A percentile compares a stretch with the other conserved stretches of the same genome.
phyloP scores from a whole-genome alignment of 495 filamentous ascomycete genomes.

The Daldinia grandis region DNA sequence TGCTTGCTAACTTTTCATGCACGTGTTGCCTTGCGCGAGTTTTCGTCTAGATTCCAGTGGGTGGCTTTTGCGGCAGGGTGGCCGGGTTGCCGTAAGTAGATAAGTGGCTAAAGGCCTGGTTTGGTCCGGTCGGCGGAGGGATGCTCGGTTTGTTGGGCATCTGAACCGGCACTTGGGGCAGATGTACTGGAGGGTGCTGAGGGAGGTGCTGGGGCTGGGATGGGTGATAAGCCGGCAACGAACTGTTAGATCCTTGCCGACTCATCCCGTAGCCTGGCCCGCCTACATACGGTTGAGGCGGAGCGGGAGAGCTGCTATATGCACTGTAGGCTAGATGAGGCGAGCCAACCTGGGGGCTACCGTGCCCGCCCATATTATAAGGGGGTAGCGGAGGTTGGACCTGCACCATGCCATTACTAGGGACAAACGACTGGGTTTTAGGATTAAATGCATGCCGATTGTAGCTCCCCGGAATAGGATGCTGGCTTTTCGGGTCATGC shows the following conservation, averaged over 20 bases:
- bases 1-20: constrained; percentile 45
- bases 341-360: constrained; percentile 57
- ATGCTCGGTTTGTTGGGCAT: constrained; percentile 49
- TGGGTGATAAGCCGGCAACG: constrained; percentile 57
- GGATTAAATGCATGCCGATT: constrained; percentile 89
- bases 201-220: constrained; percentile 43
- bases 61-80: constrained; percentile 64
- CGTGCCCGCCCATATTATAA: constrained; percentile 47
- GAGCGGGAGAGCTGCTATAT: constrained; percentile 52
- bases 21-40: constrained; percentile 31
- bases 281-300: constrained; percentile 49
- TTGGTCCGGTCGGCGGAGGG: constrained; percentile 44
- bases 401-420: constrained; percentile 60
- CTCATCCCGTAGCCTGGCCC: constrained; percentile 60
- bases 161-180: constrained; percentile 44
- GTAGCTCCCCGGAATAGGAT: constrained; percentile 83
- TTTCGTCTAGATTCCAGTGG: constrained; percentile 49
- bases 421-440: constrained; percentile 89
- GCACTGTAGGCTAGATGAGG: constrained; percentile 54
- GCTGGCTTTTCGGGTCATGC: constrained; percentile 70
- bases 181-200: constrained; percentile 43
- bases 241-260: constrained; percentile 62
- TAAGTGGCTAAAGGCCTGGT: constrained; percentile 57
- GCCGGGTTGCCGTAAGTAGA: constrained; percentile 65
- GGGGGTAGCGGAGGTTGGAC: constrained; percentile 51